phyloP scores from a whole-genome alignment of 1,284 basidiomycete genomes.

The Xerocomus tenax region DNA sequence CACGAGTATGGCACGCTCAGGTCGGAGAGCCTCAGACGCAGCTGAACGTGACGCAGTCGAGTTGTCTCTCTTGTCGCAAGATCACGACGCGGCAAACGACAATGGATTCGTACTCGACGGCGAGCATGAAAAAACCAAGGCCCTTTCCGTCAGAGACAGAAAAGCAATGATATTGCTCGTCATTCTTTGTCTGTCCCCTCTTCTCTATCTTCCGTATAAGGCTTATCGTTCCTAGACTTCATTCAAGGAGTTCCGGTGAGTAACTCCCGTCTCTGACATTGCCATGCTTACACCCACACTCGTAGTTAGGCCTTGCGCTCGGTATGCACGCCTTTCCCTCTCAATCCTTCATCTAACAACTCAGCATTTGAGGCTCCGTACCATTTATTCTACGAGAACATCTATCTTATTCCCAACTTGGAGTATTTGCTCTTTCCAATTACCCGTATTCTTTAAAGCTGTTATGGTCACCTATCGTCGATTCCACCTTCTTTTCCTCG shows the following conservation, averaged over 20 bases:
- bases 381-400: conserved; percentile 94
- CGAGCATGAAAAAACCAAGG: conserved; percentile 34
- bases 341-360: conserved; percentile 4
- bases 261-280: conserved; percentile 21
- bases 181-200: conserved; percentile 68
- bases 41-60: conserved; percentile 51
- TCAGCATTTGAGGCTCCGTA: conserved; percentile 66
- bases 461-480: conserved; percentile 96
- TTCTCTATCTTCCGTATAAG: conserved; percentile 6
- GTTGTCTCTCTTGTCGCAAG: conserved; percentile 51
- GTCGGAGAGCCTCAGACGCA: conserved; percentile 28
- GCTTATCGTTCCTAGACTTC: conserved; percentile 48
- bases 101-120: conserved; percentile 26
- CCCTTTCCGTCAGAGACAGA: conserved; percentile 69
- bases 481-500: conserved; percentile 76
- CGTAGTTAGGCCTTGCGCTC: conserved; percentile 64
- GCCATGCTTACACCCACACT: conserved; percentile 11
- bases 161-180: conserved; percentile 81
- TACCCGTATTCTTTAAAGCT: conserved; percentile 98
- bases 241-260: conserved; percentile 95
- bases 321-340: conserved; percentile 37
- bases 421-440: conserved; percentile 85
- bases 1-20: conserved; percentile 34
- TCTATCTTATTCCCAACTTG: conserved; percentile 93
- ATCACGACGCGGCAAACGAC: conserved; percentile 42